phyloP scores from a whole-genome alignment of 2,329 filamentous ascomycete species.

The Colletotrichum magnum region DNA sequence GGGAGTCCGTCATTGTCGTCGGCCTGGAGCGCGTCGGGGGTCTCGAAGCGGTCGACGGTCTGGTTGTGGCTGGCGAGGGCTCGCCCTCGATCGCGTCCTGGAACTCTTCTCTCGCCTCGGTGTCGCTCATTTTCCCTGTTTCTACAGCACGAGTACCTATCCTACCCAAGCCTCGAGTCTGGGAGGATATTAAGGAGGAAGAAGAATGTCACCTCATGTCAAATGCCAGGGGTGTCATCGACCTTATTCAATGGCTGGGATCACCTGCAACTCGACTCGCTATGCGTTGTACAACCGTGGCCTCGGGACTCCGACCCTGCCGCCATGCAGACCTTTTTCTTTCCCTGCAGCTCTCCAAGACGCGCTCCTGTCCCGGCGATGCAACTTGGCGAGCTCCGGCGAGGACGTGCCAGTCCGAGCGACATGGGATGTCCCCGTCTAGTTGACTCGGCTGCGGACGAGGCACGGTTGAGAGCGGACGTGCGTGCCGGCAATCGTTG shows the following conservation, averaged over 20 bases:
- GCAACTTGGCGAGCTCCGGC: not conserved
- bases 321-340: no score
- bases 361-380: not conserved
- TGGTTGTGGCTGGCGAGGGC: not conserved
- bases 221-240: not conserved
- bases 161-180: not conserved
- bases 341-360: not conserved
- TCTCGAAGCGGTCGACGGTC: not conserved
- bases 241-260: not conserved
- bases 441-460: constrained; percentile 12
- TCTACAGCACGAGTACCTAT: no score
- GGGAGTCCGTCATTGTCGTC: no score
- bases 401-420: constrained; percentile 38
- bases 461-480: constrained; percentile 27
- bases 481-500: constrained; percentile 22
- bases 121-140: not conserved
- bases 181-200: not conserved
- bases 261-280: not conserved
- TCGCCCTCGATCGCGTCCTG: not conserved
- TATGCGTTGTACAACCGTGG: not conserved
- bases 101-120: not conserved
- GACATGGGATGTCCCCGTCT: not conserved
- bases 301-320: not conserved
- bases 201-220: not conserved
- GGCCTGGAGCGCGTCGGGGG: not conserved